Percentiles rank a stretch among this genome's conserved stretches.
Conservation (phyloP, 2,329 filamentous ascomycete genomes). For the Beauveria sp. region DNA sequence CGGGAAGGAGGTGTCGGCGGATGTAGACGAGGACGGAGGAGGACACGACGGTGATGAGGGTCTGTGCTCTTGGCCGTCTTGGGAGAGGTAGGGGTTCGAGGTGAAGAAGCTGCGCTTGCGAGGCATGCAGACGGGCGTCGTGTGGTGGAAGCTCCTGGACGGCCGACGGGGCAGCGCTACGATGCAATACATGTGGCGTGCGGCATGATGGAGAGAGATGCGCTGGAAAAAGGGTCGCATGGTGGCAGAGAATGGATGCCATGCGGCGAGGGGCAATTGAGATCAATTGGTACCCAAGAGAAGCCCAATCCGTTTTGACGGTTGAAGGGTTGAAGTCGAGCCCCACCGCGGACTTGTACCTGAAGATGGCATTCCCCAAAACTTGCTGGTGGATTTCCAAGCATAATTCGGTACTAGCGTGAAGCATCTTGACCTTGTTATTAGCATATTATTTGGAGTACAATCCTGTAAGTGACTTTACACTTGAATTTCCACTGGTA, state of each 20-base stretch:
- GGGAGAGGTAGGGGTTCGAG: constrained; percentile 49
- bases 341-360: too few relatives aligned
- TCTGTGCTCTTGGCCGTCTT: constrained; percentile 26
- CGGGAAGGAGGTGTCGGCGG: constrained; percentile 28
- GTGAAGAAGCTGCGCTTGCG: constrained; percentile 59
- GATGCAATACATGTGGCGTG: constrained; percentile 23
- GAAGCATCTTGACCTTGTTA: too few relatives aligned
- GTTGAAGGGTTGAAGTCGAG: too few relatives aligned
- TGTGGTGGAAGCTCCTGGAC: constrained; percentile 38
- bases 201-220: constrained; percentile 24
- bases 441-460: too few relatives aligned
- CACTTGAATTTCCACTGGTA: too few relatives aligned
- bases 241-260: constrained; percentile 4
- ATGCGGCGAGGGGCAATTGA: neutral
- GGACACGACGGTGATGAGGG: neutral
- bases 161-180: constrained; percentile 15
- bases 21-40: constrained; percentile 30
- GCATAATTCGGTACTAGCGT: too few relatives aligned
- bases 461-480: too few relatives aligned
- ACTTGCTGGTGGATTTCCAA: too few relatives aligned
- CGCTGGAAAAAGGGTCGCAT: constrained; percentile 28
- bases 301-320: too few relatives aligned
- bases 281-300: too few relatives aligned
- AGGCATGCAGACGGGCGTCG: constrained; percentile 34
- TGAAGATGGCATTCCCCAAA: too few relatives aligned